phyloP scores from a whole-genome alignment of 2,329 filamentous ascomycete species.

The Sodiomyces alkalinus region DNA sequence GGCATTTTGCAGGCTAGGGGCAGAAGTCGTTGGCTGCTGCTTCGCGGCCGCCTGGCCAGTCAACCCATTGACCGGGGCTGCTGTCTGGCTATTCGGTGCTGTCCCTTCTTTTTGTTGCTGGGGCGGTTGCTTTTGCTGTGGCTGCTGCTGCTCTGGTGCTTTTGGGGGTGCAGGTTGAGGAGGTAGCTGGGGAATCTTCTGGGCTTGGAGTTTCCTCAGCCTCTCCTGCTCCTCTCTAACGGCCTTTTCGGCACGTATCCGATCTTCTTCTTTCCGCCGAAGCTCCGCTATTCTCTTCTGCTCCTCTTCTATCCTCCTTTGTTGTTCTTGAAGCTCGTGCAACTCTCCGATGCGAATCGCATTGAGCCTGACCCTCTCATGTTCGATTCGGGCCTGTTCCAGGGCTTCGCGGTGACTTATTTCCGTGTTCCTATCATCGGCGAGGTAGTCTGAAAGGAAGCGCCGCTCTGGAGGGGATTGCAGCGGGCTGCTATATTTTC shows the following conservation, averaged over 20 bases:
- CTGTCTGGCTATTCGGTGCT: background rate
- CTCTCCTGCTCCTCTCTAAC: constrained; percentile 31
- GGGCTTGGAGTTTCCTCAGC: constrained; percentile 30
- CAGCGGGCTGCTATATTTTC: constrained; percentile 17
- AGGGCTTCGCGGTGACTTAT: constrained; percentile 50
- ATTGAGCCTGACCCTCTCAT: constrained; percentile 44
- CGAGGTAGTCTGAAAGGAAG: constrained; percentile 45
- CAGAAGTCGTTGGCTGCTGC: too few species aligned
- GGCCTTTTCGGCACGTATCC: constrained; percentile 26
- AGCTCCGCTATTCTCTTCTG: constrained; percentile 25
- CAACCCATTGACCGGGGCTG: constrained; percentile 3
- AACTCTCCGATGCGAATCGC: constrained; percentile 33
- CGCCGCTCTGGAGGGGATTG: constrained; percentile 25
- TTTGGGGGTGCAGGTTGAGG: constrained; percentile 15
- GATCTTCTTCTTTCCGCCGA: constrained; percentile 30
- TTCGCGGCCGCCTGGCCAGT: background rate
- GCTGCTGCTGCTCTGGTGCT: constrained; percentile 10
- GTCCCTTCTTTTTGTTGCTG: constrained; percentile 5
- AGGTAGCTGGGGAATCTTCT: constrained; percentile 27
- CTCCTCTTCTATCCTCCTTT: constrained; percentile 27
- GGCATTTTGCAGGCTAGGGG: too few species aligned
- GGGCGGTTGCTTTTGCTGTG: constrained; percentile 10
- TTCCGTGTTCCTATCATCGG: constrained; percentile 45
- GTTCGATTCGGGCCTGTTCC: constrained; percentile 47
- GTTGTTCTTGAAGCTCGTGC: constrained; percentile 29